Base-by-base conservation (phyloP, 805 yeast species). In the Zygoascus tannicola region DNA sequence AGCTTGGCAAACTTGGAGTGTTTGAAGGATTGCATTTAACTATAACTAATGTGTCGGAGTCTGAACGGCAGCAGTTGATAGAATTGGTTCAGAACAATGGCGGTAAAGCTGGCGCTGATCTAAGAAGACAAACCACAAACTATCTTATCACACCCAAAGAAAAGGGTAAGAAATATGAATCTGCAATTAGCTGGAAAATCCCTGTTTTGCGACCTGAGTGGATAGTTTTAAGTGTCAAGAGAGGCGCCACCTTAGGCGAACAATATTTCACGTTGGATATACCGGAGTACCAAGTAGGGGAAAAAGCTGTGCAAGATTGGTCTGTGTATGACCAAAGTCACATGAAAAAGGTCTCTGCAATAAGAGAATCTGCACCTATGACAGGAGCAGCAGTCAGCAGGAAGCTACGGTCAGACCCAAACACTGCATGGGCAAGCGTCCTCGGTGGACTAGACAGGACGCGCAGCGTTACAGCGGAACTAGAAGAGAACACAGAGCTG, bases 151-250 rank as follows among this genome's bases (percentile, higher is more conserved):
- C 64, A 5, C 54, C 60, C 4, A 44, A 40, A 4, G 45, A 51
- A 4, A 35, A 34, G 4, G 70, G 71, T 32, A 51, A 53, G 15
- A 68, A 66, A 43, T 63, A 50, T 37, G 54, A 50, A 32, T 65
- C 51, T 30, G 77, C 78, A 2, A 46, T 54, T 19, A 57, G 56
- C 23, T 64, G 69, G 61, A 55, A 57, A 15, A 61, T 71, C 14
- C 66, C 68, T 2, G 56, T 70, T 2, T 70, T 71, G 2, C 64
- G 64, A 44, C 67, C 69, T 5, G 57, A 62, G 40, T 74, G 78
- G 78, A 41, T 74, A 12, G 28, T 55, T 3, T 69, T 70, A 45
- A 67, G 74, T 40, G 46, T 64, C 2, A 57, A 55, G 38, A 56
- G 73, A 44, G 62, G 64, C n/a, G 71, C 69, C 1, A 63, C 65